These are phyloP conservation scores for Cercospora beticola DNA, from an alignment of 2,329 filamentous ascomycete genomes.

Conservation along the genomic window DNA sequence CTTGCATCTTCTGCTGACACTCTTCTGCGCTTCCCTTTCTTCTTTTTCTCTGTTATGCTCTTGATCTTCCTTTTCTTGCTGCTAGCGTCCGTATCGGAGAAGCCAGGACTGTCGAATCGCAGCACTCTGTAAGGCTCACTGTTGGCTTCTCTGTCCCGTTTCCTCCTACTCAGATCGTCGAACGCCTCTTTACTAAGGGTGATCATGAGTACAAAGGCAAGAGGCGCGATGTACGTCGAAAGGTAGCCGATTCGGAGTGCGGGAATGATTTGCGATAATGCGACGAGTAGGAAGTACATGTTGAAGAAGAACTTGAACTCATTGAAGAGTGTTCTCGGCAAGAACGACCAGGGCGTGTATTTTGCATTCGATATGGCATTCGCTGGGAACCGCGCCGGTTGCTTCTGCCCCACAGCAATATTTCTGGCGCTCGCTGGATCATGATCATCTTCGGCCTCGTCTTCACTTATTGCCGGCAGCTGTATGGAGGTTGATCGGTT, in stretches of 20 bases:
- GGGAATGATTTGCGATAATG: constrained; percentile 88
- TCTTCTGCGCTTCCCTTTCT: constrained; percentile 35
- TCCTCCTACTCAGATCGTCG: constrained; percentile 83
- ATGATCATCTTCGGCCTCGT: constrained; percentile 49
- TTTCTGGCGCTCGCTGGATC: constrained; percentile 68
- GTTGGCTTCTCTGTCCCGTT: constrained; percentile 90
- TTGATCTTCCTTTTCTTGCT: constrained; percentile 36
- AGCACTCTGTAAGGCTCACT: constrained; percentile 83
- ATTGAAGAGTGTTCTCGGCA: constrained; percentile 93
- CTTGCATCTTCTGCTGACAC: constrained; percentile 42
- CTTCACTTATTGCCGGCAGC: constrained; percentile 27
- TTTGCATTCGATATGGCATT: constrained; percentile 97
- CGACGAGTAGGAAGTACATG: constrained; percentile 96
- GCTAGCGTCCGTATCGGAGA: constrained; percentile 20
- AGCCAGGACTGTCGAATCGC: constrained; percentile 61
- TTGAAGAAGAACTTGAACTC: constrained; percentile 99
- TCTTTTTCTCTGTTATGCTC: constrained; percentile 37
- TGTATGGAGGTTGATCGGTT: constrained; percentile 27
- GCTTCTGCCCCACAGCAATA: constrained; percentile 71
- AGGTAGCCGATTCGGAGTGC: constrained; percentile 89
- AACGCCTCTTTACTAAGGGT: constrained; percentile 94
- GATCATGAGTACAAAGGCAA: constrained; percentile 87
- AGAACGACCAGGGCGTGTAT: constrained; percentile 91
- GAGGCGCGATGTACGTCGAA: constrained; percentile 86
- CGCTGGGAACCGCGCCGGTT: constrained; percentile 75